Evolutionary conservation across 768 basidiomycete genomes (phyloP), one percentile per base, ranked within the genome.

Genomic region (Dacryopinax spathularia): DNA sequence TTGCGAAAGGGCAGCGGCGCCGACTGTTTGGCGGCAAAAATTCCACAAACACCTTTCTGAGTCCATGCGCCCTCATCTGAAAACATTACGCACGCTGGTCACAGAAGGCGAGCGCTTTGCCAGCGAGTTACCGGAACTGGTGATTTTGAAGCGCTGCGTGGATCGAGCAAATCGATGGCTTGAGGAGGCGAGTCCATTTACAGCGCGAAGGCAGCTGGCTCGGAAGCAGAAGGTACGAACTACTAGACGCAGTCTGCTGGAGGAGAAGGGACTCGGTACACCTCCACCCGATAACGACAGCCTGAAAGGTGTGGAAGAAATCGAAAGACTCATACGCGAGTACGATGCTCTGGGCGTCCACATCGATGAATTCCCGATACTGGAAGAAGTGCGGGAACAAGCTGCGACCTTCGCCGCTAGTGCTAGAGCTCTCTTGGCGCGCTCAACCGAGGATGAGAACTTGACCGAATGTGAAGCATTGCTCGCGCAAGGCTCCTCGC

Each of bases 61-160:
- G 66, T 86, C 81, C 34, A 80, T 83, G 13, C 80, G 84, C 15
- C 93, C 93, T 15, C 71, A 82, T 0, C 80, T 95, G 34, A 87
- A 89, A 36, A 82, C 82, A 34, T 81, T 97, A 64, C 84, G 88
- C 37, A 84, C 88, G 7, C 76, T 93, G n/a, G 79, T 92, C 27
- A 82, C 87, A 0, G 94, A 96, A 72, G 94, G 88, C 15, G 91
- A 96, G 68, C 88, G 87, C 62, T 89, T 94, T 73, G 86, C 82
- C 63, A 83, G 84, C 70, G 78, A 80, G 33, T 80, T 94, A 15
- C 79, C 84, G 1, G 90, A 94, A 73, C 78, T 93, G 63, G 73
- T 76, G 31, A 75, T 81, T 56, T 81, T 97, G 35, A 82, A 86
- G 44, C 88, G 84, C 73, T 89, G 89, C 70, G 89, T 97, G 61